A percentile compares a stretch with the other conserved stretches of the same genome.
phyloP scores from a whole-genome alignment of 2,329 filamentous ascomycete species.

The Penicillium sp. region DNA sequence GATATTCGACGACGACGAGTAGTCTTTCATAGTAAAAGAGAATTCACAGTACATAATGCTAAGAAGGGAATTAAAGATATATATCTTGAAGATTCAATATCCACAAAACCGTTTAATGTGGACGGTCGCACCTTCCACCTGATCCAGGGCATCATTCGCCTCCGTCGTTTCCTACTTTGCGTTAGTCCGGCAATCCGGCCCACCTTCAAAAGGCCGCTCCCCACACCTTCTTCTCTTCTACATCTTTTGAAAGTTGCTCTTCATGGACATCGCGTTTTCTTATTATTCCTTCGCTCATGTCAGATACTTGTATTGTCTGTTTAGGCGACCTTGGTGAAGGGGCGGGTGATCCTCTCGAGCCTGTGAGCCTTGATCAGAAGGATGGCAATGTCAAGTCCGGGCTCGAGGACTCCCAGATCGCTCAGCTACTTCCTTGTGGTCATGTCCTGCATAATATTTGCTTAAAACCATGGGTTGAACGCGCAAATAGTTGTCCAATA shows the following conservation, averaged over 20 bases:
- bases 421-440: constrained; percentile 69
- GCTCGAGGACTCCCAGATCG: constrained; percentile 51
- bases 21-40: not conserved
- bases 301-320: constrained; percentile 68
- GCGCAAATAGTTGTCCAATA: constrained; percentile 96
- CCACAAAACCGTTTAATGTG: not conserved
- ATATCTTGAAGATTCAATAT: not conserved
- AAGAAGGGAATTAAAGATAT: not conserved
- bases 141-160: constrained; percentile 20
- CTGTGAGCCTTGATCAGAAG: constrained; percentile 41
- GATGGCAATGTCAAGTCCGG: constrained; percentile 29
- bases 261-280: constrained; percentile 25
- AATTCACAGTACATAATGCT: not conserved
- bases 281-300: constrained; percentile 47
- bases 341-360: constrained; percentile 49
- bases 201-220: constrained; percentile 44
- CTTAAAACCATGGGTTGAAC: constrained; percentile 88
- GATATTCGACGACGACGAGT: not conserved
- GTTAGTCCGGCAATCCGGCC: constrained; percentile 36
- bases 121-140: not conserved
- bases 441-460: constrained; percentile 92
- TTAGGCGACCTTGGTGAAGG: constrained; percentile 64
- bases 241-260: constrained; percentile 21
- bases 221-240: constrained; percentile 28
- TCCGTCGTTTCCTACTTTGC: constrained; percentile 41